These are phyloP conservation scores for Xylogone sp. DNA, from an alignment of 2,329 filamentous ascomycete species.

Conservation along the genomic window DNA sequence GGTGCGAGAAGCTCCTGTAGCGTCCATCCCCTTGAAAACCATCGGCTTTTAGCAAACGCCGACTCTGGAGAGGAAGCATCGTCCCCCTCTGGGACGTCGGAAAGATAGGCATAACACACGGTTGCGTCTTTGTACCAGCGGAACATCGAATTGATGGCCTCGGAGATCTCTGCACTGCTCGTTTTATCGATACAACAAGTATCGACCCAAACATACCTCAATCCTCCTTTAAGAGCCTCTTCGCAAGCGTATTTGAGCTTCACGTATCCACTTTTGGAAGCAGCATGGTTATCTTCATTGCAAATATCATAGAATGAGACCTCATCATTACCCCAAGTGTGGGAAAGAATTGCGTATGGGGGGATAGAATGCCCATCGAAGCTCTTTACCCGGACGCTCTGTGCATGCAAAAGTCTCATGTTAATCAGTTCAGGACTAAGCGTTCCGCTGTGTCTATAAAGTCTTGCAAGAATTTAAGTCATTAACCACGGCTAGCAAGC, in stretches of 20 bases:
- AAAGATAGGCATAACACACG: conserved; percentile 10
- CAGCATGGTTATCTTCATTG: neutral
- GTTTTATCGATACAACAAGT: conserved; percentile 11
- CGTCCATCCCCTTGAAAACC: too few species aligned
- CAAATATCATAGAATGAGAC: neutral
- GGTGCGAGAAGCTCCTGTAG: conserved; percentile 2
- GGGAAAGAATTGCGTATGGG: neutral
- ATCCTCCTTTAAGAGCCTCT: conserved; percentile 1
- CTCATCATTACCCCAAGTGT: neutral
- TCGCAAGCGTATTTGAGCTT: neutral
- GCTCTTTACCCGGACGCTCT: neutral
- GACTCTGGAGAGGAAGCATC: neutral
- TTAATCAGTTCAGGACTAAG: too few species aligned
- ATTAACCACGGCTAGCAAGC: too few species aligned
- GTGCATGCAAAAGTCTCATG: neutral
- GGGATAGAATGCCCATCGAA: neutral
- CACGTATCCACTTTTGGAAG: neutral
- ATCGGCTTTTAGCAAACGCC: neutral
- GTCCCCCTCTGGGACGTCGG: neutral
- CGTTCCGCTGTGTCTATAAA: too few species aligned
- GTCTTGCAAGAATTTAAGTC: too few species aligned
- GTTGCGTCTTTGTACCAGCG: conserved; percentile 1
- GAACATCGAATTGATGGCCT: too few species aligned
- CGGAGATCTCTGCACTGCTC: conserved; percentile 6
- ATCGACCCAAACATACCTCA: conserved; percentile 7